Conservation (phyloP, 1,284 basidiomycete species). For the Ceratobasidium sp. region DNA sequence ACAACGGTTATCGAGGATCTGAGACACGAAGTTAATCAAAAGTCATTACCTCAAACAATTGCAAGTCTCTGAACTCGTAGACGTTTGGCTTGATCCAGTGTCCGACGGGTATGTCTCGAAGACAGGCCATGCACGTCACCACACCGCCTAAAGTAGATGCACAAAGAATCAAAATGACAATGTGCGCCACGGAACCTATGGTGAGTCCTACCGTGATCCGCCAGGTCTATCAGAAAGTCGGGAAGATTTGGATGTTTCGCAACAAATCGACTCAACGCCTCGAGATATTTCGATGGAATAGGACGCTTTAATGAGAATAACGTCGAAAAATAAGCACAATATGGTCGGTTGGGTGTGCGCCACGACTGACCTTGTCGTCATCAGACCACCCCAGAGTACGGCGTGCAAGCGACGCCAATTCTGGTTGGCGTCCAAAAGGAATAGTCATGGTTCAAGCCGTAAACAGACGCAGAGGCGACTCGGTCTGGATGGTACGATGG, state of each 20-base stretch:
- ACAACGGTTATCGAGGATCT: neutral
- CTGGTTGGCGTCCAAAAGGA: neutral
- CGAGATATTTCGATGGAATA: slow-evolving; percentile 41
- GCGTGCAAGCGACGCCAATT: slow-evolving; percentile 1
- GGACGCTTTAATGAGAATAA: neutral
- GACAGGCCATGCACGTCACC: slow-evolving; percentile 30
- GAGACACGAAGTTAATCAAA: neutral
- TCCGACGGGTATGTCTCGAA: slow-evolving; percentile 19
- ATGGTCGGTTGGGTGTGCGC: neutral
- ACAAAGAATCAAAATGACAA: neutral
- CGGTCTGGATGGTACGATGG: neutral
- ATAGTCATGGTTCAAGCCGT: neutral
- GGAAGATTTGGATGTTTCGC: slow-evolving; percentile 36
- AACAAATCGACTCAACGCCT: slow-evolving; percentile 32
- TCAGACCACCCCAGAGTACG: slow-evolving; percentile 45
- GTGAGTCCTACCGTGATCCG: slow-evolving; percentile 24
- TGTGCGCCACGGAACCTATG: slow-evolving; percentile 11
- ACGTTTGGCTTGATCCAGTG: slow-evolving; percentile 19
- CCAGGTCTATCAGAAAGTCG: slow-evolving; percentile 47
- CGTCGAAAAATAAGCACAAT: neutral
- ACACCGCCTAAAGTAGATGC: slow-evolving; percentile 24
- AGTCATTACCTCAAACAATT: slow-evolving; percentile 24
- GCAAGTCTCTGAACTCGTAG: slow-evolving; percentile 28
- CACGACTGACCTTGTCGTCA: slow-evolving; percentile 43
- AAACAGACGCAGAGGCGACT: neutral